Evolutionary conservation across 352 stramenopile species (phyloP).

Genomic region (Globisporangium abappressorium): DNA sequence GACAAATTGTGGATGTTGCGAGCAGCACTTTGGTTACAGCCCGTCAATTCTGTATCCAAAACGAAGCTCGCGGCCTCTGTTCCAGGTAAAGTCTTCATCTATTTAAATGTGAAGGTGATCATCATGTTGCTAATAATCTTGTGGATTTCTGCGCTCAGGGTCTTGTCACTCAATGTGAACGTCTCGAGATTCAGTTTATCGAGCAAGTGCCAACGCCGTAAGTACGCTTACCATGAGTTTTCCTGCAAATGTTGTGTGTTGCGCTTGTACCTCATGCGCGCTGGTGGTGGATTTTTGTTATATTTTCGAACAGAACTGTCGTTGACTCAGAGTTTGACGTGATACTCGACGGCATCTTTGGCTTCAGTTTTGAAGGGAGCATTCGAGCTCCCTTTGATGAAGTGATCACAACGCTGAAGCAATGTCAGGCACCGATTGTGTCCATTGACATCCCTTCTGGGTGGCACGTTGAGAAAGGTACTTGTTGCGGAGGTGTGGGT

Average conservation of each 20-base stretch:
- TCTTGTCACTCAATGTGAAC: conserved; percentile 72
- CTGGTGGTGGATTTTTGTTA: neutral
- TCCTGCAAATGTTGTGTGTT: neutral
- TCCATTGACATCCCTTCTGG: conserved; percentile 98
- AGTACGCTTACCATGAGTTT: conserved; percentile 3
- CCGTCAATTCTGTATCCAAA: conserved; percentile 96
- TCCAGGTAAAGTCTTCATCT: conserved; percentile 45
- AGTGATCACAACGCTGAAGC: conserved; percentile 75
- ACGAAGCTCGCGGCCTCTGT: conserved; percentile 68
- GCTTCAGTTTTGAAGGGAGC: conserved; percentile 94
- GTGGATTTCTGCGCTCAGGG: conserved; percentile 25
- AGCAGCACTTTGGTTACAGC: conserved; percentile 94
- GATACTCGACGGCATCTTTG: conserved; percentile 99
- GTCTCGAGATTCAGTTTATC: conserved; percentile 80
- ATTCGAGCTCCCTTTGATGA: conserved; percentile 90
- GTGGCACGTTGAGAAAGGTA: conserved; percentile 94
- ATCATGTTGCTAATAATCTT: neutral
- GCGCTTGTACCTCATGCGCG: neutral
- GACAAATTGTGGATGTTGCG: neutral
- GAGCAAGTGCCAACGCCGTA: conserved; percentile 41
- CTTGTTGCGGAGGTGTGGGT: conserved; percentile 6
- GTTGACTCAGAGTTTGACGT: conserved; percentile 78
- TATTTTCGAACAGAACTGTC: conserved; percentile 22
- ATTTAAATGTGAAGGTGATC: neutral
- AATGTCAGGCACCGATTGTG: conserved; percentile 80